These are phyloP conservation scores for Eucalyptus tenuipes DNA, from an alignment of 345 rosid species.

Conservation along the genomic window DNA sequence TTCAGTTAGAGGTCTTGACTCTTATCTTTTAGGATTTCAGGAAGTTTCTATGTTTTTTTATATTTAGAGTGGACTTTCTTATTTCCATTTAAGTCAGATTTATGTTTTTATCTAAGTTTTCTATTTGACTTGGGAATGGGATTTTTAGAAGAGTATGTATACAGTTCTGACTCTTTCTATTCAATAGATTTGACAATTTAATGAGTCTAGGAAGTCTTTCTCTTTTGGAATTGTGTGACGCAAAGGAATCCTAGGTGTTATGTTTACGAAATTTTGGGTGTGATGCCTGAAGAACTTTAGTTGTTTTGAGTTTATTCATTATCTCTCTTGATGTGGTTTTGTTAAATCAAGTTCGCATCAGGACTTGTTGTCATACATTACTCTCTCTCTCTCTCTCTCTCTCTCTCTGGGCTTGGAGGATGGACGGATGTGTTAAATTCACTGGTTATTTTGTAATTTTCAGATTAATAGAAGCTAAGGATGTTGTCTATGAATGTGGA, in stretches of 20 bases:
- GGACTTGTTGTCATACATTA: neutral
- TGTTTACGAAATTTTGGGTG: neutral
- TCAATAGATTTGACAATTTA: neutral
- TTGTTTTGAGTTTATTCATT: neutral
- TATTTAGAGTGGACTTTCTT: neutral
- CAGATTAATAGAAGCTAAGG: conserved; percentile 78
- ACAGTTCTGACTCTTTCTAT: neutral
- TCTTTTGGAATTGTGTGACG: neutral
- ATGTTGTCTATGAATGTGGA: conserved; percentile 87
- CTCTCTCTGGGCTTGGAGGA: neutral
- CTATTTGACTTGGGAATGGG: neutral
- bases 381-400: neutral
- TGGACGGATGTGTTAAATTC: neutral
- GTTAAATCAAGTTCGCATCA: neutral
- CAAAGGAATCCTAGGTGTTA: neutral
- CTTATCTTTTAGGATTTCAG: neutral
- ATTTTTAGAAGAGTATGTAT: neutral
- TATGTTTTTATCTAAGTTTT: neutral
- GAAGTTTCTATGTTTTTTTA: neutral
- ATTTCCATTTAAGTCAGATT: neutral
- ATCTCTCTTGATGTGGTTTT: neutral
- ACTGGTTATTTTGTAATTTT: neutral
- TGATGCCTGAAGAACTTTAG: neutral
- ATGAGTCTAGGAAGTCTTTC: neutral
- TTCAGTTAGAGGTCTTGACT: neutral